Base-by-base conservation (phyloP, 305 asterid species). In the Withania somnifera region DNA sequence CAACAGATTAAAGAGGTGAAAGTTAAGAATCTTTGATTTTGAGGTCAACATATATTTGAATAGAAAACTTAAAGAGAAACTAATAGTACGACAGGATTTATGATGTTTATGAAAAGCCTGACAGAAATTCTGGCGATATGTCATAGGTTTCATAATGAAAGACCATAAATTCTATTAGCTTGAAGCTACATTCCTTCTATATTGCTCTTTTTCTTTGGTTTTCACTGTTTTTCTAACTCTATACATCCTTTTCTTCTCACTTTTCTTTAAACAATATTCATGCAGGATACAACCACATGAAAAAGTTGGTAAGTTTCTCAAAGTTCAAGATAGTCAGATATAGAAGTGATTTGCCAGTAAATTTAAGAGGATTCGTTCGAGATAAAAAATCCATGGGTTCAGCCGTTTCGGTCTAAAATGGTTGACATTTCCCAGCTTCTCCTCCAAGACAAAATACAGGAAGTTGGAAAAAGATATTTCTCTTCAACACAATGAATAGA, bases 351-450 rank as follows among this genome's bases (percentile, higher is more conserved):
- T 86, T 77, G 60, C 79, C 47, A 90, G 83, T 30, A 92, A 88
- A 87, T 73, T 90, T 77, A 92, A 88, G 85, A 82, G 94, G 71
- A 85, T 94, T 30, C 93, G 89, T 17, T 91, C 89, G 6, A 89
- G 95, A 87, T 84, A 92, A 83, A 92, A 88, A 85, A 91, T 92
- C 79, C 92, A 86, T 10, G 86, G 92, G 85, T 89, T 93, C 75
- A 69, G 75, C 68, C 88, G 87, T 45, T 86, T 93, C n/a, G 87
- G 79, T 40, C 85, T 82, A 71, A 86, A 83, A 60, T 89, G 97
- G 93, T 86, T 90, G 68, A 83, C 58, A 32, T 75, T 91, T 56
- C 91, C 94, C 15, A 89, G 34, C 73, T 90, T 91, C 75, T 85
- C 93, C 84, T 90, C 93, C 11, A 84, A 76, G n/a, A 89, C 88